A percentile compares a stretch with the other conserved stretches of the same genome.
These are phyloP conservation scores for Neofusicoccum parvum DNA, from an alignment of 2,329 filamentous ascomycete species.

Conservation along the genomic window DNA sequence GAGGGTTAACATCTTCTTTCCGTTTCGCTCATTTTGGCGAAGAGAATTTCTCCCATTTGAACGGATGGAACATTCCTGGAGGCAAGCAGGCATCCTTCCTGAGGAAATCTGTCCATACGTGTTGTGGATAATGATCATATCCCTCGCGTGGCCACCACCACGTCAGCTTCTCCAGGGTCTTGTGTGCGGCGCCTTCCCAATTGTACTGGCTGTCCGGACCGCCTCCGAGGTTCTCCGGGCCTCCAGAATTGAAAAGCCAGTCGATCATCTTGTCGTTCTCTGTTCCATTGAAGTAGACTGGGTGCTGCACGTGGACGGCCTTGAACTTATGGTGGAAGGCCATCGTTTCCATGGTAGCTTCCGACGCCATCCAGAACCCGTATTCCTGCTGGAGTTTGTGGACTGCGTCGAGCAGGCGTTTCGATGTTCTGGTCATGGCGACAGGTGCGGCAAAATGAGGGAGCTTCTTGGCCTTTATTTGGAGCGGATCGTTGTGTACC, in stretches of 20 bases:
- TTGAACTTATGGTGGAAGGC: constrained; percentile 91
- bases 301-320: constrained; percentile 87
- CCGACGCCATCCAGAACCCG: constrained; percentile 88
- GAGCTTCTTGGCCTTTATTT: constrained; percentile 70
- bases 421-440: constrained; percentile 82
- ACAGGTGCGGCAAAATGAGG: constrained; percentile 56
- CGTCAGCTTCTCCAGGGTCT: constrained; percentile 11
- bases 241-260: constrained; percentile 20
- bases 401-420: constrained; percentile 81
- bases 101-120: constrained; percentile 20
- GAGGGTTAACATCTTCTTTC: background rate
- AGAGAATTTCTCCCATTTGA: constrained; percentile 18
- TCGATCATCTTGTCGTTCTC: constrained; percentile 15
- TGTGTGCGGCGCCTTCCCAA: constrained; percentile 19
- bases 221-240: constrained; percentile 17
- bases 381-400: constrained; percentile 79
- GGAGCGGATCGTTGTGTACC: constrained; percentile 62
- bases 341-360: constrained; percentile 92
- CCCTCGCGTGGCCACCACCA: constrained; percentile 20
- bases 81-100: constrained; percentile 7
- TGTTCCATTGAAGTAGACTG: constrained; percentile 60
- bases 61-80: constrained; percentile 20
- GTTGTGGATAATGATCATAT: constrained; percentile 16
- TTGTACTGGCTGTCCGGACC: constrained; percentile 19
- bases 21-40: background rate